phyloP scores from a whole-genome alignment of 345 rosid species.

The Eucalyptus coolabah region DNA sequence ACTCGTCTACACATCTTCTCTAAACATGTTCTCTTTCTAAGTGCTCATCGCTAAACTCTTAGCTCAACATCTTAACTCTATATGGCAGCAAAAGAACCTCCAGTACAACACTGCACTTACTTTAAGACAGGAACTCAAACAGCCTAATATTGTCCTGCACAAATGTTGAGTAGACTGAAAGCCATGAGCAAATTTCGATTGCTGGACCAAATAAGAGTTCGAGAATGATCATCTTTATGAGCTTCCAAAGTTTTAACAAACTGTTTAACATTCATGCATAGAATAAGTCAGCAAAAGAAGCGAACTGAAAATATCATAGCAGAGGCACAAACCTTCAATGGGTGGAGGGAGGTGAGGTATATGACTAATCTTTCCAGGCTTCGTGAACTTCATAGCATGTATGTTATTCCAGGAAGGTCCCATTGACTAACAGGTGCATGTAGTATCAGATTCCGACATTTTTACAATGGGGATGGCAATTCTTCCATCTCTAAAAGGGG shows the following conservation, averaged over 20 bases:
- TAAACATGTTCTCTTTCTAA: background rate
- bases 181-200: background rate
- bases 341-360: background rate
- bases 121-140: background rate
- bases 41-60: background rate
- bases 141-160: background rate
- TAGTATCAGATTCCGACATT: background rate
- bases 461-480: background rate
- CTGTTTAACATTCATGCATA: background rate
- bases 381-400: background rate
- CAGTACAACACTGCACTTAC: background rate
- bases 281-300: background rate
- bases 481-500: background rate
- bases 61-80: background rate
- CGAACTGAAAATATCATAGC: background rate
- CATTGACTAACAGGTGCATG: background rate
- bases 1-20: background rate
- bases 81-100: background rate
- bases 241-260: background rate
- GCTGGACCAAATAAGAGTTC: background rate
- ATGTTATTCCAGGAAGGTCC: background rate
- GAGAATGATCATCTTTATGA: background rate
- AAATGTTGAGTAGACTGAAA: background rate
- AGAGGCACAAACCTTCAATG: background rate
- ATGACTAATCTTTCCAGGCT: background rate